phyloP scores from a whole-genome alignment of 805 yeast species.

The Candida chauliodis region DNA sequence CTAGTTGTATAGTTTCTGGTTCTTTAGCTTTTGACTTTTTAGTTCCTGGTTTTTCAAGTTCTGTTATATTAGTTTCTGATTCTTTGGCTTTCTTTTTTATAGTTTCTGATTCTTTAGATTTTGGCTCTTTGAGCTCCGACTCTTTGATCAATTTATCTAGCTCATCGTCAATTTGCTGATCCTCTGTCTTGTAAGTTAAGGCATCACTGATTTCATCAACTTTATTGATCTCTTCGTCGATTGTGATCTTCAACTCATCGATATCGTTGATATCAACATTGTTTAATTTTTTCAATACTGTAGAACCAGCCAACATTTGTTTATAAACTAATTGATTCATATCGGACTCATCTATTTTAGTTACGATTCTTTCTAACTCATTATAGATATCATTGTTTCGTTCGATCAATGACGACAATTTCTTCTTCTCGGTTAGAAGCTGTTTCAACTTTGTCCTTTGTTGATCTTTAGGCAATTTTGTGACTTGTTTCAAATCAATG shows the following conservation, averaged over 20 bases:
- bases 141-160: slow-evolving; percentile 20
- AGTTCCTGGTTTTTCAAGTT: too few species aligned
- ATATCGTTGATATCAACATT: slow-evolving; percentile 23
- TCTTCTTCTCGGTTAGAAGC: slow-evolving; percentile 15
- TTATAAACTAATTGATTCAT: slow-evolving; percentile 22
- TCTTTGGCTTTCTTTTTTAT: slow-evolving; percentile 8
- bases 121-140: slow-evolving; percentile 5
- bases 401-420: slow-evolving; percentile 16
- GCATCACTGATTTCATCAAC: not conserved
- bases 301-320: slow-evolving; percentile 24
- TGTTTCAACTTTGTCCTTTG: slow-evolving; percentile 16
- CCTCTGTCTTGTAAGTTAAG: slow-evolving; percentile 4
- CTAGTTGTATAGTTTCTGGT: not conserved
- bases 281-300: slow-evolving; percentile 26
- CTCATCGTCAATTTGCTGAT: slow-evolving; percentile 31
- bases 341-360: slow-evolving; percentile 35
- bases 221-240: slow-evolving; percentile 26
- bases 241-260: slow-evolving; percentile 22
- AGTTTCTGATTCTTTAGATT: slow-evolving; percentile 5
- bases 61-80: too few species aligned
- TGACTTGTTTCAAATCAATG: slow-evolving; percentile 16
- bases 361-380: slow-evolving; percentile 22
- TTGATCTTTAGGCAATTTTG: slow-evolving; percentile 9
- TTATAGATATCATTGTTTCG: slow-evolving; percentile 14
- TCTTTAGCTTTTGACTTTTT: not conserved